These are phyloP conservation scores for Torulaspora microellipsoides DNA, from an alignment of 805 yeast species.

Conservation along the genomic window DNA sequence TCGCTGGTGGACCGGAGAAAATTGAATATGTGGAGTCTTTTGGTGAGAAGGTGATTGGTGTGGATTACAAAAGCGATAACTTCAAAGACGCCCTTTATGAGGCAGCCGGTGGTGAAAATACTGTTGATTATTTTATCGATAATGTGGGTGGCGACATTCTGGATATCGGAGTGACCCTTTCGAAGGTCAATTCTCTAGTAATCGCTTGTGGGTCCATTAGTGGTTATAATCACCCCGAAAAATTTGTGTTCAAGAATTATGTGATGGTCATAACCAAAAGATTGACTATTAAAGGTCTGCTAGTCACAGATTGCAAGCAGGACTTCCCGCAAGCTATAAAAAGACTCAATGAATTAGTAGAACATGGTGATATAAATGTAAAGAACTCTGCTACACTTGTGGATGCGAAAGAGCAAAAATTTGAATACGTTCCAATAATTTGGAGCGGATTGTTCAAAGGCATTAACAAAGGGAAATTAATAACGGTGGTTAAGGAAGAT, in stretches of 20 bases:
- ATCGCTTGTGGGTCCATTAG: conserved; percentile 64
- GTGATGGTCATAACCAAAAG: conserved; percentile 45
- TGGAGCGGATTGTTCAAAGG: conserved; percentile 47
- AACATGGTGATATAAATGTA: conserved; percentile 40
- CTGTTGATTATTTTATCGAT: conserved; percentile 53
- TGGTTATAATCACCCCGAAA: conserved; percentile 45
- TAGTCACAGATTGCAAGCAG: conserved; percentile 42
- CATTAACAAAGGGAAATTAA: conserved; percentile 47
- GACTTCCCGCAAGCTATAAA: conserved; percentile 38
- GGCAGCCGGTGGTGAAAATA: conserved; percentile 44
- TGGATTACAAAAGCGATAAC: conserved; percentile 48
- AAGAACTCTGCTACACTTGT: conserved; percentile 38
- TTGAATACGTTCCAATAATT: conserved; percentile 41
- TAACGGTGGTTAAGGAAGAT: conserved; percentile 40
- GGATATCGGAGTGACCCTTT: conserved; percentile 38
- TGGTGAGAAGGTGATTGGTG: conserved; percentile 48
- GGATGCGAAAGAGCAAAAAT: conserved; percentile 40
- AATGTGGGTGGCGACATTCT: conserved; percentile 61
- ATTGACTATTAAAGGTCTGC: conserved; percentile 49
- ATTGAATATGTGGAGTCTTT: conserved; percentile 48
- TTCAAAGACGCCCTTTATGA: conserved; percentile 35
- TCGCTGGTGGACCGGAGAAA: conserved; percentile 58
- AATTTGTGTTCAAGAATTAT: conserved; percentile 40
- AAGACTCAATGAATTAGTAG: conserved; percentile 36
- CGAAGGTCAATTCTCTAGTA: conserved; percentile 41